Evolutionary conservation across 1,139 yeast species (phyloP).

Genomic region (Candida sp.): DNA sequence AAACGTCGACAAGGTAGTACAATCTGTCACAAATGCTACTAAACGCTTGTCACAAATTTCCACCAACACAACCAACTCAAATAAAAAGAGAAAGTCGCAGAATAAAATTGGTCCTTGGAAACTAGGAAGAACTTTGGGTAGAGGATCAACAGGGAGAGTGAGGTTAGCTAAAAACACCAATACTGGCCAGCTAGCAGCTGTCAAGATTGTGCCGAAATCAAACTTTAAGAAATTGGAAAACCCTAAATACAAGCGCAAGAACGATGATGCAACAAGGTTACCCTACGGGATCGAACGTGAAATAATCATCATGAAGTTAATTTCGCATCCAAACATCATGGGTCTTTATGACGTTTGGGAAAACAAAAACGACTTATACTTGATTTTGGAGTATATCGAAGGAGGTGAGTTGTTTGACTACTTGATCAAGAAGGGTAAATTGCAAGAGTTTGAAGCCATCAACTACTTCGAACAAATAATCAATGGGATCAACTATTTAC

Average conservation of each 20-base stretch:
- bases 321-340: conserved; percentile 93
- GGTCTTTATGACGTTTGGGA: conserved; percentile 99
- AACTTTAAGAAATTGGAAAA: conserved; percentile 59
- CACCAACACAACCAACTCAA: conserved; percentile 51
- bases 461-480: conserved; percentile 92
- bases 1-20: conserved; percentile 51
- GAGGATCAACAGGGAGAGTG: conserved; percentile 96
- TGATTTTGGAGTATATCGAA: conserved; percentile 94
- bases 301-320: conserved; percentile 88
- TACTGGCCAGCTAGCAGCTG: conserved; percentile 94
- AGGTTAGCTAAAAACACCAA: conserved; percentile 85
- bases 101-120: conserved; percentile 97
- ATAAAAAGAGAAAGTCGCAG: conserved; percentile 60
- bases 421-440: conserved; percentile 83
- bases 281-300: conserved; percentile 98
- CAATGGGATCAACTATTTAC: conserved; percentile 92
- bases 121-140: conserved; percentile 90
- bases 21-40: conserved; percentile 64
- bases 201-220: conserved; percentile 92
- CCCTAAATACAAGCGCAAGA: conserved; percentile 43
- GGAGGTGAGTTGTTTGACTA: conserved; percentile 97
- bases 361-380: conserved; percentile 88
- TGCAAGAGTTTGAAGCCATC: conserved; percentile 90
- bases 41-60: conserved; percentile 69
- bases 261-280: conserved; percentile 58